These are phyloP conservation scores for Yamadazyma taylorii DNA, from an alignment of 1,139 yeast genomes.

Conservation along the genomic window DNA sequence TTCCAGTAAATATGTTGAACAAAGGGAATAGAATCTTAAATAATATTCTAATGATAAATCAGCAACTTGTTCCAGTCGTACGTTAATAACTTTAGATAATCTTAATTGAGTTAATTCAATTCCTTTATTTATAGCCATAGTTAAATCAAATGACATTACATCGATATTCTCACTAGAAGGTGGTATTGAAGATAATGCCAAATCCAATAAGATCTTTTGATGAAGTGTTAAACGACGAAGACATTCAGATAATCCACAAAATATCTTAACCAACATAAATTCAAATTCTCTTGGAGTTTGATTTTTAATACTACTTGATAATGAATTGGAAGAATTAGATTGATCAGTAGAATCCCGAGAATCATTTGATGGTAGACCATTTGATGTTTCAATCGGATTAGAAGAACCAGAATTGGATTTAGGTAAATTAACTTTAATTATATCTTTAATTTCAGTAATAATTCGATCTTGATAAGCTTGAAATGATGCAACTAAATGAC, in stretches of 20 bases:
- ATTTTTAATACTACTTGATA: conserved; percentile 56
- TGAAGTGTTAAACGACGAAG: conserved; percentile 73
- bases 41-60: conserved; percentile 56
- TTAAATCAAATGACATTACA: conserved; percentile 63
- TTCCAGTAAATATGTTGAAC: conserved; percentile 71
- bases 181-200: conserved; percentile 60
- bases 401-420: conserved; percentile 14
- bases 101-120: conserved; percentile 76
- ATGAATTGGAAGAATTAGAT: conserved; percentile 16
- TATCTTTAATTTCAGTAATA: conserved; percentile 66
- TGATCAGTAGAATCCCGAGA: conserved; percentile 29
- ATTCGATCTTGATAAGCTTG: conserved; percentile 66
- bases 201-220: conserved; percentile 74
- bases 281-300: conserved; percentile 77
- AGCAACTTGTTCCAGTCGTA: conserved; percentile 71
- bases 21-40: conserved; percentile 63
- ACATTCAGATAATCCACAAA: conserved; percentile 66
- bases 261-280: conserved; percentile 62
- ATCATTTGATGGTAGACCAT: conserved; percentile 28
- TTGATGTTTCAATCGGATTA: conserved; percentile 22
- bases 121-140: conserved; percentile 59
- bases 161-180: conserved; percentile 29
- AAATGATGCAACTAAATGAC: conserved; percentile 64
- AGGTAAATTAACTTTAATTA: conserved; percentile 69
- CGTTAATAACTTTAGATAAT: conserved; percentile 74